A percentile compares a stretch with the other conserved stretches of the same genome.
Evolutionary conservation across 495 filamentous ascomycete genomes (phyloP).

Genomic region (Aspergillus coremiiformis): DNA sequence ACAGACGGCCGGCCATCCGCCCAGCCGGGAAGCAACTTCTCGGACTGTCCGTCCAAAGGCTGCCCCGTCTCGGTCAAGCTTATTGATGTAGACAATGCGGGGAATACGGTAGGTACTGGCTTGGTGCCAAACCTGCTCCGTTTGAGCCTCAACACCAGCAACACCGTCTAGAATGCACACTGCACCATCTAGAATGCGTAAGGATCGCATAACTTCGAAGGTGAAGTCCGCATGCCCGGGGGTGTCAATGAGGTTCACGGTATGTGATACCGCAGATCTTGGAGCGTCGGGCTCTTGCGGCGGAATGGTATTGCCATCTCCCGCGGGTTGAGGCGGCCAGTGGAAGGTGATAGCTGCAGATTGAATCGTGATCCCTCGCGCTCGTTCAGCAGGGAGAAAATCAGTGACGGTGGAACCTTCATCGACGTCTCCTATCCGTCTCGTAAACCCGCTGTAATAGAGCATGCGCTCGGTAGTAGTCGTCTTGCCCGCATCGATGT

Average conservation of each 20-base stretch:
- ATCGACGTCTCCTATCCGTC: slow-evolving; percentile 91
- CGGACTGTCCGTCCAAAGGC: slow-evolving; percentile 80
- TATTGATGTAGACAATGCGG: slow-evolving; percentile 85
- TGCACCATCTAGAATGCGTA: slow-evolving; percentile 89
- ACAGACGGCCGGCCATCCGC: slow-evolving; percentile 82
- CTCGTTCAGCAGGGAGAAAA: slow-evolving; percentile 89
- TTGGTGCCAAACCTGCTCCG: slow-evolving; percentile 93
- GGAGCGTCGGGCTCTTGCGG: slow-evolving; percentile 15
- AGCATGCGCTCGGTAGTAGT: slow-evolving; percentile 99
- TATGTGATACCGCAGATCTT: slow-evolving; percentile 47
- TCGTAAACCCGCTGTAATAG: slow-evolving; percentile 87
- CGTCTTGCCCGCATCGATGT: slow-evolving; percentile 98
- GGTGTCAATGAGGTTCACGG: slow-evolving; percentile 93
- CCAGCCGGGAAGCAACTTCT: slow-evolving; percentile 71
- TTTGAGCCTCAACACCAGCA: slow-evolving; percentile 95
- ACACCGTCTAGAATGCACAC: slow-evolving; percentile 96
- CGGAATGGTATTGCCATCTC: slow-evolving; percentile 10
- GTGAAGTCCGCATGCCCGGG: slow-evolving; percentile 98
- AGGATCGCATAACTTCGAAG: slow-evolving; percentile 89
- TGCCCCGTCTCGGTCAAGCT: slow-evolving; percentile 90
- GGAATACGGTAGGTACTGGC: slow-evolving; percentile 81
- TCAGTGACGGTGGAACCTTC: slow-evolving; percentile 97
- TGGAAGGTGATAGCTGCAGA: slow-evolving; percentile 93
- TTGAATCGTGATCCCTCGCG: slow-evolving; percentile 95
- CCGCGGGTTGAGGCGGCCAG: slow-evolving; percentile 56